Evolutionary conservation across 192 early-diverging fungal genomes (phyloP).

Genomic region (Linnemannia schmuckeri): DNA sequence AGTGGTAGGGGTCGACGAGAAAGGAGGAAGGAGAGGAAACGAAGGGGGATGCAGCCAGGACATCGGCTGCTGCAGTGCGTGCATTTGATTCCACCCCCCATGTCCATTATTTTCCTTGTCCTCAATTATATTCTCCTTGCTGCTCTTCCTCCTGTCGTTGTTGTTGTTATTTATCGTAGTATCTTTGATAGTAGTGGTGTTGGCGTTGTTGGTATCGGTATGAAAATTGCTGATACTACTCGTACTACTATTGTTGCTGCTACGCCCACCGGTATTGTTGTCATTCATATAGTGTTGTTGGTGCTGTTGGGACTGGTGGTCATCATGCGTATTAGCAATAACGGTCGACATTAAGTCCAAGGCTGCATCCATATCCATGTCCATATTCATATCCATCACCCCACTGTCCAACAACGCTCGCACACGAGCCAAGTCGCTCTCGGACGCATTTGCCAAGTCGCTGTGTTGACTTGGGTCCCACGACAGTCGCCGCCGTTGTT

Average conservation of each 20-base stretch:
- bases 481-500: neutral
- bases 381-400: conserved; percentile 5
- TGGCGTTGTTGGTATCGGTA: neutral
- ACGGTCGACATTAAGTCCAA: neutral
- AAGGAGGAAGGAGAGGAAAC: neutral
- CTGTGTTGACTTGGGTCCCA: neutral
- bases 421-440: neutral
- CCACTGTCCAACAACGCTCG: neutral
- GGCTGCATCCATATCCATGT: neutral
- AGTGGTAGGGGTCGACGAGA: neutral
- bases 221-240: neutral
- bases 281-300: neutral
- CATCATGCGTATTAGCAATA: neutral
- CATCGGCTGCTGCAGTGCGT: neutral
- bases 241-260: neutral
- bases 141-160: neutral
- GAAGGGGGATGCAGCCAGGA: neutral
- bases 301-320: neutral
- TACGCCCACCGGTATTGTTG: neutral
- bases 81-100: neutral
- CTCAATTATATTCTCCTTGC: too few species aligned
- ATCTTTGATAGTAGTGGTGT: neutral
- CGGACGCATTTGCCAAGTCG: neutral
- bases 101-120: neutral
- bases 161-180: neutral